Evolutionary conservation across 805 yeast genomes (phyloP).

Genomic region (Wickerhamomyces sydowiorum): DNA sequence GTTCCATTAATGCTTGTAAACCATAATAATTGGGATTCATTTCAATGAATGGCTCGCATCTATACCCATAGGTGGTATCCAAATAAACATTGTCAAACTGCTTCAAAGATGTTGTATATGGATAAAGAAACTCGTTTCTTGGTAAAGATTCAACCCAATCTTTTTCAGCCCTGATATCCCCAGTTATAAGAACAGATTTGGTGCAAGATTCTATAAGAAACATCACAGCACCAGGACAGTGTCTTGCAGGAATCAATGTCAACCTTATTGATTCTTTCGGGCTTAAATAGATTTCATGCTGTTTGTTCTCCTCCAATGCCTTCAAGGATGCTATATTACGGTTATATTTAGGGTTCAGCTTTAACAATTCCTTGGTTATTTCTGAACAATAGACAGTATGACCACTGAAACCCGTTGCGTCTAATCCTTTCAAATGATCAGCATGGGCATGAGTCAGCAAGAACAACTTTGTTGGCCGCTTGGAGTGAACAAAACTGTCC

Average conservation of each 20-base stretch:
- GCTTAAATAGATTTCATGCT: constrained; percentile 14
- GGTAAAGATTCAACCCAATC: constrained; percentile 41
- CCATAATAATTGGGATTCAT: constrained; percentile 39
- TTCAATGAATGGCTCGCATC: constrained; percentile 43
- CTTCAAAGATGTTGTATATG: constrained; percentile 31
- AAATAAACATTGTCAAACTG: constrained; percentile 41
- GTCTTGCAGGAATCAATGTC: constrained; percentile 44
- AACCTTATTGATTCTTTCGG: constrained; percentile 23
- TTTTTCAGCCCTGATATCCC: constrained; percentile 51
- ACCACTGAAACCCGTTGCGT: constrained; percentile 28
- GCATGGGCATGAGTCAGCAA: constrained; percentile 49
- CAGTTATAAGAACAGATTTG: constrained; percentile 42
- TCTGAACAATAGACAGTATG: constrained; percentile 42
- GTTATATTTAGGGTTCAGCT: constrained; percentile 3
- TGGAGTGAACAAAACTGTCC: constrained; percentile 22
- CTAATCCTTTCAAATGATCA: constrained; percentile 48
- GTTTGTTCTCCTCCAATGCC: constrained; percentile 8
- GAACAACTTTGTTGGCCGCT: constrained; percentile 17
- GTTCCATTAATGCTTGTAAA: constrained; percentile 24
- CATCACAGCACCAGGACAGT: constrained; percentile 58
- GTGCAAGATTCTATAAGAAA: constrained; percentile 35
- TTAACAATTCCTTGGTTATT: constrained; percentile 27
- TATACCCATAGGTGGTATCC: constrained; percentile 47
- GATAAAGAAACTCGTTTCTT: constrained; percentile 34
- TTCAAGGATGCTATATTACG: constrained; percentile 13